Percentiles rank a stretch among this genome's conserved stretches.
phyloP scores from a whole-genome alignment of 345 rosid genomes.

The Acer campestre region DNA sequence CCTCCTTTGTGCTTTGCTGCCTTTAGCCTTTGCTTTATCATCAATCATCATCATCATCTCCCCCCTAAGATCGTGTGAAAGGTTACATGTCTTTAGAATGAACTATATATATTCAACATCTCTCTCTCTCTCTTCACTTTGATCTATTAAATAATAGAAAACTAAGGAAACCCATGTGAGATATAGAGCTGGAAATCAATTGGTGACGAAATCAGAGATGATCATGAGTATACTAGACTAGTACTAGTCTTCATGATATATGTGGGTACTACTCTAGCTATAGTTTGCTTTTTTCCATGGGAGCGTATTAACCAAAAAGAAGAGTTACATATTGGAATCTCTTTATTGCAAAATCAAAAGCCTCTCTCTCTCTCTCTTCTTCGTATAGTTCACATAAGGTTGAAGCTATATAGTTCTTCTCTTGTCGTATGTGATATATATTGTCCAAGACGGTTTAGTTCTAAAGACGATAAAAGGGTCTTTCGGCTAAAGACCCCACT shows the following conservation, averaged over 20 bases:
- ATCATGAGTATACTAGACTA: too few species aligned
- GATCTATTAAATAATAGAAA: background rate
- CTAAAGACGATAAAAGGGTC: conserved; percentile 31
- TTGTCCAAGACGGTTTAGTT: conserved; percentile 12
- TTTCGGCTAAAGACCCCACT: conserved; percentile 24
- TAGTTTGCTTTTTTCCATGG: background rate
- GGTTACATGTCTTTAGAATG: conserved; percentile 33
- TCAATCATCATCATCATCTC: background rate
- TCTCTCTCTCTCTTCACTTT: background rate
- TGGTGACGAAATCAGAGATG: background rate
- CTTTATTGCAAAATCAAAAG: conserved; percentile 20
- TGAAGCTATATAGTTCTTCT: conserved; percentile 13
- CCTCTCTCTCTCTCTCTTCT: background rate
- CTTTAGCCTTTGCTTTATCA: conserved; percentile 11
- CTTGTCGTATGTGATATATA: background rate
- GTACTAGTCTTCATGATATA: background rate
- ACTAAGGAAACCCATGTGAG: conserved; percentile 16
- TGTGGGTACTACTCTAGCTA: background rate
- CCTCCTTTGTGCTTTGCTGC: background rate
- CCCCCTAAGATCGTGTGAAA: conserved; percentile 25
- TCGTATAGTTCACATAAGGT: background rate
- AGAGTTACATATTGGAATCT: conserved; percentile 16
- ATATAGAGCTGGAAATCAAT: conserved; percentile 9
- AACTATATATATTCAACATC: background rate
- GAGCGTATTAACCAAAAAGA: conserved; percentile 17